Conservation (phyloP, 2,329 filamentous ascomycete species). For the Pseudogymnoascus sp. region DNA sequence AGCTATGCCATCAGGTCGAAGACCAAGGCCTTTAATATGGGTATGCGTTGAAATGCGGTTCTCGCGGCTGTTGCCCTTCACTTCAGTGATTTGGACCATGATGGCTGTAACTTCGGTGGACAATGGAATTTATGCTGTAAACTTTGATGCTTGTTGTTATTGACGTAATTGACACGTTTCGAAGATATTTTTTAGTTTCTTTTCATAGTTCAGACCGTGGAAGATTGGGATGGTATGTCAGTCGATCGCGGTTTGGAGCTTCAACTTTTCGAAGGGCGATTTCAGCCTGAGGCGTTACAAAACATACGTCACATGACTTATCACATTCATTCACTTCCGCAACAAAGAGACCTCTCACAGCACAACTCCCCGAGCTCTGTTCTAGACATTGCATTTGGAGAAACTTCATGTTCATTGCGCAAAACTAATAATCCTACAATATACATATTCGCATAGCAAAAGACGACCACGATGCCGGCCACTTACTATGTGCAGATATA, state of each 20-base stretch:
- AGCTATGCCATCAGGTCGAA: conserved; percentile 77
- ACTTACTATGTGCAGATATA: conserved; percentile 7
- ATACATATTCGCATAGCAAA: conserved; percentile 6
- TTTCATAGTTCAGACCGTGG: background rate
- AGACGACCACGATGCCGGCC: background rate
- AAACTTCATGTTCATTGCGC: conserved; percentile 2
- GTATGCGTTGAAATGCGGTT: conserved; percentile 95
- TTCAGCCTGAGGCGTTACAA: conserved; percentile 6
- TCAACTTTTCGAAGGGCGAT: conserved; percentile 7
- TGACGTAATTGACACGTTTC: conserved; percentile 4
- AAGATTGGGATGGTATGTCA: background rate
- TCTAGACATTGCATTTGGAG: background rate
- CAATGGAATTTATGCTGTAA: conserved; percentile 1
- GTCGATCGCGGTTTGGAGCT: conserved; percentile 6
- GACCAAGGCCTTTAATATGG: conserved; percentile 90
- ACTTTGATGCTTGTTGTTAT: background rate
- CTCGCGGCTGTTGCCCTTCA: conserved; percentile 89
- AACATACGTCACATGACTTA: conserved; percentile 5
- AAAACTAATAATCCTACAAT: conserved; percentile 4
- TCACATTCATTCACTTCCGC: background rate
- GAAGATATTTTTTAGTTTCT: background rate
- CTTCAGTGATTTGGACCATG: conserved; percentile 89
- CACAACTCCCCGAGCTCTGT: background rate
- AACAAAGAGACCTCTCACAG: background rate
- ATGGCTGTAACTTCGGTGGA: conserved; percentile 23